Evolutionary conservation across 2,329 filamentous ascomycete genomes (phyloP).

Genomic region (Ophiosphaerella korrae): DNA sequence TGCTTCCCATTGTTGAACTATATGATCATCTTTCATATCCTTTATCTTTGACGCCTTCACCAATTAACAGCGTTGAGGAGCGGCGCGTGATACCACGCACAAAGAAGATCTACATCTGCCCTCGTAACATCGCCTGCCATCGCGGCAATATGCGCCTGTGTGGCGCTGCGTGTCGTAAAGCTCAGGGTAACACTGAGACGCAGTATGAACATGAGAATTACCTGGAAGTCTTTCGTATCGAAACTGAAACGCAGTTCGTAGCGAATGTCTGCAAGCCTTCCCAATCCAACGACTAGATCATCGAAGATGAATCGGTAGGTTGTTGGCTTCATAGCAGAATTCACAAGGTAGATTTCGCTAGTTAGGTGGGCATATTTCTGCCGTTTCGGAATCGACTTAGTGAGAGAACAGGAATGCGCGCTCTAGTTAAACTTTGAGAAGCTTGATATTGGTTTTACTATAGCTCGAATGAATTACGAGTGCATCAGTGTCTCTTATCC

Average conservation of each 20-base stretch:
- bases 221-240: conserved; percentile 8
- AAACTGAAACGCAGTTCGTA: conserved; percentile 12
- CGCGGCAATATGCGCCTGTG: conserved; percentile 9
- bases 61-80: neutral
- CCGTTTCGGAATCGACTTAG: no score
- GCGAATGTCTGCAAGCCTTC: conserved; percentile 5
- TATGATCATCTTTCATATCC: neutral
- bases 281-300: no score
- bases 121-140: conserved; percentile 15
- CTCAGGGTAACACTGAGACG: neutral
- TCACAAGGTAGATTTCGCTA: no score
- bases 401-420: no score
- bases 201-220: conserved; percentile 17
- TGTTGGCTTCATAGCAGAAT: no score
- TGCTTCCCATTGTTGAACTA: no score
- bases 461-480: no score
- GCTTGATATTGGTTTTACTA: neutral
- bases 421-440: neutral
- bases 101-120: conserved; percentile 18
- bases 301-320: no score
- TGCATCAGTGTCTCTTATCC: no score
- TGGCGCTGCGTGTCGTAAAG: conserved; percentile 7
- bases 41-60: neutral
- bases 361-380: no score
- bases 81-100: neutral